A percentile compares a stretch with the other conserved stretches of the same genome.
Conservation (phyloP, 371 early-diverging fungal species). For the Zychaea mexicana region DNA sequence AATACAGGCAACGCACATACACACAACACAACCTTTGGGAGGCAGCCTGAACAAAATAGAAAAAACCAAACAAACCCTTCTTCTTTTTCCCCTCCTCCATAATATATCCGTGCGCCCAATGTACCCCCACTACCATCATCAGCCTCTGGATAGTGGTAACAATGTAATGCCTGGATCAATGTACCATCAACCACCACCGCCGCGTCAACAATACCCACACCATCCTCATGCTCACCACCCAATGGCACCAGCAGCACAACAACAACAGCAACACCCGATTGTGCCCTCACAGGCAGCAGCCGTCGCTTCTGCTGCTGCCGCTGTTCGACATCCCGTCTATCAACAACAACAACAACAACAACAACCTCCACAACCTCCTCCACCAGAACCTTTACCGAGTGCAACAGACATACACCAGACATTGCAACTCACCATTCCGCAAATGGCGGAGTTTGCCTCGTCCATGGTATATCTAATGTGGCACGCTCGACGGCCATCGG, state of each 20-base stretch:
- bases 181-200: constrained; percentile 19
- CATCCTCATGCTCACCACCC: too few species aligned
- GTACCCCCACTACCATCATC: constrained; percentile 18
- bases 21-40: background rate
- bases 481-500: constrained; percentile 58
- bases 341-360: constrained; percentile 14
- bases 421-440: constrained; percentile 34
- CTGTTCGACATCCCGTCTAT: constrained; percentile 12
- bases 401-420: constrained; percentile 36
- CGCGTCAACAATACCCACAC: constrained; percentile 14
- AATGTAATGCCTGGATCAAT: constrained; percentile 15
- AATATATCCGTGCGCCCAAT: background rate
- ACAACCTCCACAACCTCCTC: constrained; percentile 4
- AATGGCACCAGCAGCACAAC: background rate
- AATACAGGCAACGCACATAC: too few species aligned
- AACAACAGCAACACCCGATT: constrained; percentile 6
- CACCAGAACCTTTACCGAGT: constrained; percentile 41
- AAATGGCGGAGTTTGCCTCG: constrained; percentile 68
- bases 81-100: background rate
- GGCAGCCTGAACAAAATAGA: background rate
- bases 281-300: constrained; percentile 12
- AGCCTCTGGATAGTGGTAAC: constrained; percentile 13
- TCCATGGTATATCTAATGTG: constrained; percentile 69
- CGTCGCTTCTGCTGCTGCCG: constrained; percentile 6
- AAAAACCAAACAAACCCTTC: background rate